Conservation (phyloP, 192 early-diverging fungal genomes). For the Linnemannia hyalina region DNA sequence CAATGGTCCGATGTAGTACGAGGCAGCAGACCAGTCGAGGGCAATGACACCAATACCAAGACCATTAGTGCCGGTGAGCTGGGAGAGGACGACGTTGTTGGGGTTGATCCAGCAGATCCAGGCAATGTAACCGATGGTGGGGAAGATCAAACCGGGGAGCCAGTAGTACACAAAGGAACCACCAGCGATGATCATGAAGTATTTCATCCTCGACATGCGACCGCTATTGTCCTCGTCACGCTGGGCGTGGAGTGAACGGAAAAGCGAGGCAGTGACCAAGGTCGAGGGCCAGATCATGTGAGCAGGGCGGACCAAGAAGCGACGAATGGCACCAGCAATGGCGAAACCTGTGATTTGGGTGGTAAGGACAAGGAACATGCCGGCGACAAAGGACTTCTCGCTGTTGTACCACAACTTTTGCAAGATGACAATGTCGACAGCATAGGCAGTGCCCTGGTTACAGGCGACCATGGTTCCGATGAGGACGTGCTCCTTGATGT, state of each 20-base stretch:
- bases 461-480: conserved; percentile 66
- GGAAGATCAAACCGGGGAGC: conserved; percentile 66
- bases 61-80: conserved; percentile 59
- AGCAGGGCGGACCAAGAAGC: conserved; percentile 81
- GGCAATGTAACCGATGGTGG: conserved; percentile 57
- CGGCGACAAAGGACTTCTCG: conserved; percentile 62
- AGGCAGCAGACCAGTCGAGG: conserved; percentile 72
- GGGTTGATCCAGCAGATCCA: conserved; percentile 63
- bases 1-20: conserved; percentile 46
- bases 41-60: conserved; percentile 65
- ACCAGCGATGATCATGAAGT: conserved; percentile 66
- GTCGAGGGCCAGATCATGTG: conserved; percentile 88
- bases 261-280: conserved; percentile 80
- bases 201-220: conserved; percentile 59
- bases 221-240: conserved; percentile 23
- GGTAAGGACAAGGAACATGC: conserved; percentile 66
- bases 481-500: conserved; percentile 70
- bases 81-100: conserved; percentile 49
- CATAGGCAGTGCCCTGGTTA: conserved; percentile 59
- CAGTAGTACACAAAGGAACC: conserved; percentile 68
- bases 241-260: conserved; percentile 75
- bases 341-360: conserved; percentile 60
- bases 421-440: conserved; percentile 64
- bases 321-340: conserved; percentile 45
- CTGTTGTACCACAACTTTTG: conserved; percentile 65